These are phyloP conservation scores for Lachancea kluyveri DNA, from an alignment of 805 yeast genomes.

Conservation along the genomic window DNA sequence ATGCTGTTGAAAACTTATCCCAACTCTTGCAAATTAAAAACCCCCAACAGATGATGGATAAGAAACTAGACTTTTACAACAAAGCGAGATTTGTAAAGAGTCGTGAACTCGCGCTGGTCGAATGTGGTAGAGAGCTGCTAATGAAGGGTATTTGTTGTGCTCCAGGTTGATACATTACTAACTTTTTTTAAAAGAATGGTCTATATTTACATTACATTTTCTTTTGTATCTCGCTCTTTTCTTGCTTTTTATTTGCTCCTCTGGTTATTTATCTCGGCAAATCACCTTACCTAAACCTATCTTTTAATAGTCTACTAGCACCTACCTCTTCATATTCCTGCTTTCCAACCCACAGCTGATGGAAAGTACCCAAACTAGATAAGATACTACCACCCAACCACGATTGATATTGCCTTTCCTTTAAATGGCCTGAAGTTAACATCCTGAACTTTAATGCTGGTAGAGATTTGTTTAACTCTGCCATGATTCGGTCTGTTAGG, in stretches of 20 bases:
- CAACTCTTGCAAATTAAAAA: slow-evolving; percentile 44
- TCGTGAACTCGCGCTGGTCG: slow-evolving; percentile 33
- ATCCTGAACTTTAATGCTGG: slow-evolving; percentile 85
- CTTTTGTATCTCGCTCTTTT: neutral
- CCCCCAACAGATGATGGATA: slow-evolving; percentile 30
- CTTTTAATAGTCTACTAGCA: slow-evolving; percentile 67
- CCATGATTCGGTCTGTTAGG: slow-evolving; percentile 65
- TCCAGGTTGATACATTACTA: slow-evolving; percentile 4
- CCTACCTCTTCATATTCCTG: slow-evolving; percentile 88
- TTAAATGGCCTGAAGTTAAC: slow-evolving; percentile 70
- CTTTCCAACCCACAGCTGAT: slow-evolving; percentile 89
- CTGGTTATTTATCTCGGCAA: neutral
- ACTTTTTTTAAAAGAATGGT: slow-evolving; percentile 1
- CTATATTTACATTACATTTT: neutral
- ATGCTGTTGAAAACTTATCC: slow-evolving; percentile 65
- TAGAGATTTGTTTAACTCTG: slow-evolving; percentile 60
- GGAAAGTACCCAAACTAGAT: slow-evolving; percentile 87
- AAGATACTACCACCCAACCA: slow-evolving; percentile 93
- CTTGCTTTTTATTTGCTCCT: neutral
- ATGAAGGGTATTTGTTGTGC: slow-evolving; percentile 29
- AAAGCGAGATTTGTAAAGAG: slow-evolving; percentile 31
- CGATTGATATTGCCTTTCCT: slow-evolving; percentile 72
- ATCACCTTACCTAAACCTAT: slow-evolving; percentile 61
- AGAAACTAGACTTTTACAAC: slow-evolving; percentile 34
- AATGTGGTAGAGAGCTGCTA: slow-evolving; percentile 32